A percentile compares a stretch with the other conserved stretches of the same genome.
These are phyloP conservation scores for Eimeria acervulina DNA, from an alignment of 169 alveolate genomes.

Conservation along the genomic window DNA sequence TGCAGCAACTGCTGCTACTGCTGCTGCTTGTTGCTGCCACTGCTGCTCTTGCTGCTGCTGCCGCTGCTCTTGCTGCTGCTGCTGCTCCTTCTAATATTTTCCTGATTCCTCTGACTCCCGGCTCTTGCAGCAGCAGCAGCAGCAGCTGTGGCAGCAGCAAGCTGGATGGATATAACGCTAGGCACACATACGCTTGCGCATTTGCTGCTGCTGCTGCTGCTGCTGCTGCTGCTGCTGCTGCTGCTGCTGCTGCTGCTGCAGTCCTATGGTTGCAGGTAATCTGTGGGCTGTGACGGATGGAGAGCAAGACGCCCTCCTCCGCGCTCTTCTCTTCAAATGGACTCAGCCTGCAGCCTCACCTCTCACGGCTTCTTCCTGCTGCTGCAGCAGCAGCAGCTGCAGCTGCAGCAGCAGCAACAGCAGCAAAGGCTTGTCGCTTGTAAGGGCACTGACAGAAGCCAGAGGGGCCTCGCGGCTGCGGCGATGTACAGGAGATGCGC, in stretches of 20 bases:
- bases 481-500: slow-evolving; percentile 87
- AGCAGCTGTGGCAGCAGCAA: no score
- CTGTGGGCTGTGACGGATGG: slow-evolving; percentile 89
- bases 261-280: slow-evolving; percentile 87
- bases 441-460: slow-evolving; percentile 87
- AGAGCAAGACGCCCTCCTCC: slow-evolving; percentile 87
- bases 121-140: not conserved
- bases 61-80: not conserved
- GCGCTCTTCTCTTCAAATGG: slow-evolving; percentile 89
- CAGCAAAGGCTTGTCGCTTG: slow-evolving; percentile 82
- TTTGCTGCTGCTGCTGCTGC: not conserved
- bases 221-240: slow-evolving; percentile 36
- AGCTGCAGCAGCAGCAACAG: slow-evolving; percentile 51
- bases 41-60: slow-evolving; percentile 13
- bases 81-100: not conserved
- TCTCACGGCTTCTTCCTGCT: slow-evolving; percentile 58
- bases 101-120: not conserved
- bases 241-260: slow-evolving; percentile 72
- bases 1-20: slow-evolving; percentile 2
- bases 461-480: slow-evolving; percentile 87
- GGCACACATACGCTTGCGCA: no score
- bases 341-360: slow-evolving; percentile 87
- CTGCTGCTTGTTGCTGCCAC: not conserved
- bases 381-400: slow-evolving; percentile 15
- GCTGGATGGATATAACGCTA: no score